These are phyloP conservation scores for Bryum argenteum DNA, from an alignment of 225 moss, liverwort and hornwort species.

Conservation along the genomic window DNA sequence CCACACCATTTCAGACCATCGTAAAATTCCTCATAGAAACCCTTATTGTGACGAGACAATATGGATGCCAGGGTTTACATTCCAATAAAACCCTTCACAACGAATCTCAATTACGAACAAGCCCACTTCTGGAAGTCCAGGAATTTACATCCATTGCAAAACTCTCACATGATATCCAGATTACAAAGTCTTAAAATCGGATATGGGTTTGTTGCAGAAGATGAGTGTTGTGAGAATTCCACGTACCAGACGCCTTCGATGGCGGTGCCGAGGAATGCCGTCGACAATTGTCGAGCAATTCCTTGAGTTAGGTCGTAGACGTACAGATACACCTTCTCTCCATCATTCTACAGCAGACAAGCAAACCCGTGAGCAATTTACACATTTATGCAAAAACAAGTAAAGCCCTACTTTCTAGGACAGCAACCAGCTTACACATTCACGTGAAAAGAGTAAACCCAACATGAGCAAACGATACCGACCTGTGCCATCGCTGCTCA, in stretches of 20 bases:
- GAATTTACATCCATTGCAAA: no score
- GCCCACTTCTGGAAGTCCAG: no score
- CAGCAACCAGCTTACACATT: background rate
- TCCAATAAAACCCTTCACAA: no score
- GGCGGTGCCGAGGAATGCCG: conserved; percentile 33
- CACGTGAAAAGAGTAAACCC: conserved; percentile 3
- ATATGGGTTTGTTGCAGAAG: no score
- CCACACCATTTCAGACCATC: background rate
- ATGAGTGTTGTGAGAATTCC: no score
- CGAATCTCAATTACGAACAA: no score
- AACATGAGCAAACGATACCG: background rate
- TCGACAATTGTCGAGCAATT: conserved; percentile 47
- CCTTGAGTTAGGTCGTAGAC: conserved; percentile 57
- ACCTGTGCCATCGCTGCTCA: conserved; percentile 41
- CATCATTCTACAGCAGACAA: conserved; percentile 40
- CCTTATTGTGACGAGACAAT: no score
- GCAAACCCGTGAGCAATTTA: conserved; percentile 4
- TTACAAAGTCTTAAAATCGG: no score
- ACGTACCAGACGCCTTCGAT: conserved; percentile 51
- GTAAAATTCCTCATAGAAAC: background rate
- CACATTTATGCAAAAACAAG: background rate
- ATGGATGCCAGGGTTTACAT: no score
- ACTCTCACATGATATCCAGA: no score
- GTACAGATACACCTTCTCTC: conserved; percentile 55
- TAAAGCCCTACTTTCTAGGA: background rate